These are phyloP conservation scores for Rutstroemia sp. DNA, from an alignment of 2,329 filamentous ascomycete species.

Conservation along the genomic window DNA sequence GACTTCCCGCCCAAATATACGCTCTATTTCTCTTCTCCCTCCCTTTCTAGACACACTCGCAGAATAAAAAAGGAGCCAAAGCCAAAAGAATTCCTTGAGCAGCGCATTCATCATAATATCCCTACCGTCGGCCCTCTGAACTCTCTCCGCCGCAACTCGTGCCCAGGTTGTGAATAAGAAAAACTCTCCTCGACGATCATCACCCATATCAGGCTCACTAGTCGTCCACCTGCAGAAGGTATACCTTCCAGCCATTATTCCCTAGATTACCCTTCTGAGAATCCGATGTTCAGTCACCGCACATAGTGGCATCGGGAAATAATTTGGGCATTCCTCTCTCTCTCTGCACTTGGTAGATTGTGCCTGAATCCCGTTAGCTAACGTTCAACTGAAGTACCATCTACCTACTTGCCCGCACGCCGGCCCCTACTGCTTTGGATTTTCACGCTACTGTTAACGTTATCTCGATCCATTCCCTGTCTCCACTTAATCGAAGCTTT, in stretches of 20 bases:
- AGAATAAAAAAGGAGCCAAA: not conserved
- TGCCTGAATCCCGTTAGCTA: constrained; percentile 1
- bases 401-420: not conserved
- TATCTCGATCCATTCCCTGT: no score
- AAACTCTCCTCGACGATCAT: not conserved
- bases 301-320: constrained; percentile 2
- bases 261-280: not conserved
- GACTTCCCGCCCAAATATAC: not conserved
- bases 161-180: no score
- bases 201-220: not conserved
- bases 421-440: no score
- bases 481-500: no score
- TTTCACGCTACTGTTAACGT: no score
- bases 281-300: not conserved
- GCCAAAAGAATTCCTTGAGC: no score
- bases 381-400: constrained; percentile 3
- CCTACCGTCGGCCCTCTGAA: no score
- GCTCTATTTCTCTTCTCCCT: not conserved
- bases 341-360: not conserved
- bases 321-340: not conserved
- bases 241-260: not conserved
- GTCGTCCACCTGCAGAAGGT: not conserved
- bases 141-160: no score
- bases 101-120: no score
- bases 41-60: not conserved